These are phyloP conservation scores for Kodamaea kaohsiungensis DNA, from an alignment of 805 yeast species.

Conservation along the genomic window DNA sequence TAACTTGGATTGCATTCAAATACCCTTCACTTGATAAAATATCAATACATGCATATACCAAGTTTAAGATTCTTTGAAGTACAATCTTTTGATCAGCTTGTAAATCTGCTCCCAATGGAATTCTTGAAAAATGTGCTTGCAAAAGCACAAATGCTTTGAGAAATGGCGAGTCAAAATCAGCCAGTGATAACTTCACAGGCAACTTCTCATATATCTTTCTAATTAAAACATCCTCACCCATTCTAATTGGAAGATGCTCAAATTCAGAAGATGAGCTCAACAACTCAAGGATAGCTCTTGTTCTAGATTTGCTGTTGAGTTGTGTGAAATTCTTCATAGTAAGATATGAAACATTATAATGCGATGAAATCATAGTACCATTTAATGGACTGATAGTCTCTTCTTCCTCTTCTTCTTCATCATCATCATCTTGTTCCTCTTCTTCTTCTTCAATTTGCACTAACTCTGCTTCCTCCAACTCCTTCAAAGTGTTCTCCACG, in stretches of 20 bases:
- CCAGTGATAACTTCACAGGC: conserved; percentile 55
- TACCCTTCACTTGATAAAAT: conserved; percentile 77
- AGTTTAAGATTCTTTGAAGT: conserved; percentile 46
- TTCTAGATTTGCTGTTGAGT: conserved; percentile 54
- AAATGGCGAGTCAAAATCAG: conserved; percentile 51
- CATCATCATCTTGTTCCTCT: conserved; percentile 29
- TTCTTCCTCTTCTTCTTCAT: conserved; percentile 39
- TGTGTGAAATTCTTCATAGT: conserved; percentile 67
- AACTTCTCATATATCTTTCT: conserved; percentile 53
- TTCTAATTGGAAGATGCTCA: conserved; percentile 61
- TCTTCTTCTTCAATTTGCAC: conserved; percentile 55
- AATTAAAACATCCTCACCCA: conserved; percentile 54
- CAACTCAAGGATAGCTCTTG: conserved; percentile 63
- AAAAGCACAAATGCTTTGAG: conserved; percentile 73
- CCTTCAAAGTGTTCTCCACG: conserved; percentile 69
- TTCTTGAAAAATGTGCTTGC: conserved; percentile 79
- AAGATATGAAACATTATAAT: conserved; percentile 62
- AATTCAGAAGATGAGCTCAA: conserved; percentile 72
- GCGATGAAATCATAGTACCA: conserved; percentile 74
- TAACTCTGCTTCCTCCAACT: conserved; percentile 58
- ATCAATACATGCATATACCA: conserved; percentile 73
- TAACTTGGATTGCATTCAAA: conserved; percentile 73
- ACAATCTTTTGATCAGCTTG: conserved; percentile 55
- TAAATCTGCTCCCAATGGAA: conserved; percentile 59
- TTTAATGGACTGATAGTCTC: conserved; percentile 57